phyloP scores from a whole-genome alignment of 2,329 filamentous ascomycete species.

The Aureobasidium sp. region DNA sequence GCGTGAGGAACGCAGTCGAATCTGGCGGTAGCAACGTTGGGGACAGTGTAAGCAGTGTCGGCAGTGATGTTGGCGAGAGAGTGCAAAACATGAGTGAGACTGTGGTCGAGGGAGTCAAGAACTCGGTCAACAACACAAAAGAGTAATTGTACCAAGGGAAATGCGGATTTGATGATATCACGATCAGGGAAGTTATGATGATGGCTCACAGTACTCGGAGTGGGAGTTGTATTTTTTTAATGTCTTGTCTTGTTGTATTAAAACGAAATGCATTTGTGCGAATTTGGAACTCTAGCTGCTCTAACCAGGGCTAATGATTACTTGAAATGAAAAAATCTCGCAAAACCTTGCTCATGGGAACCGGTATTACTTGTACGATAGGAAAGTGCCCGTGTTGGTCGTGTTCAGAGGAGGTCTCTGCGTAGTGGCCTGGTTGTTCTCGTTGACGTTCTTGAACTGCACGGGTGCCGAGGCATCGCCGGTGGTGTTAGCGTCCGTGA shows the following conservation, averaged over 20 bases:
- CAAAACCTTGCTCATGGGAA: background rate
- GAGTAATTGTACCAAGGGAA: background rate
- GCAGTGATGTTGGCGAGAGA: slow-evolving; percentile 23
- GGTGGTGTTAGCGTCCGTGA: background rate
- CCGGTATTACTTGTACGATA: background rate
- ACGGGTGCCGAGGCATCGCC: background rate
- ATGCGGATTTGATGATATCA: background rate
- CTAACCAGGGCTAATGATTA: background rate
- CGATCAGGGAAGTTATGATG: background rate
- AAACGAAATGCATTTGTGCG: background rate
- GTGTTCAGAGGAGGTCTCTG: background rate
- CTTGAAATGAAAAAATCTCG: background rate
- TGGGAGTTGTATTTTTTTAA: background rate
- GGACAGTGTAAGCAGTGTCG: background rate
- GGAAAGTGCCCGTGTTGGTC: slow-evolving; percentile 4
- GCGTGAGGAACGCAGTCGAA: slow-evolving; percentile 9
- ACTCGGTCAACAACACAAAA: background rate
- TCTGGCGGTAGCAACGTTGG: background rate
- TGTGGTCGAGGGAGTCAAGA: slow-evolving; percentile 22
- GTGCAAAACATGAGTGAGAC: slow-evolving; percentile 14
- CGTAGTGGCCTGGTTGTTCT: background rate
- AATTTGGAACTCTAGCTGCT: background rate
- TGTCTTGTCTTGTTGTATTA: background rate
- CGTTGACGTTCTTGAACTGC: background rate
- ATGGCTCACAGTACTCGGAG: background rate